These are phyloP conservation scores for Mycena maculata DNA, from an alignment of 768 basidiomycete species.

Conservation along the genomic window DNA sequence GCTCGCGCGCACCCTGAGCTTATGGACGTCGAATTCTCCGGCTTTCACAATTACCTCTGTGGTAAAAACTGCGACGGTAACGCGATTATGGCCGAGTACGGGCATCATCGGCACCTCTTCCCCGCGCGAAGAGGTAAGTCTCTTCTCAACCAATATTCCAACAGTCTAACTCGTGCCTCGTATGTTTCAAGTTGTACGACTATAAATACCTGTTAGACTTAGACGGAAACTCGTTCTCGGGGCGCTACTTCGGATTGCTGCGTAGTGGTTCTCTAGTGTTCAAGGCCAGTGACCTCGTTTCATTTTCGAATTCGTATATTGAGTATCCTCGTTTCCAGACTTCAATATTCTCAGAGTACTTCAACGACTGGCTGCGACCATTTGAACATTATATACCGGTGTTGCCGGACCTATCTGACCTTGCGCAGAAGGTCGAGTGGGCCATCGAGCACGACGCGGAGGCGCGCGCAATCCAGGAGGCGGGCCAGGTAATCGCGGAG, in stretches of 20 bases:
- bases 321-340: conserved; percentile 4
- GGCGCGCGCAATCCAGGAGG: conserved; percentile 26
- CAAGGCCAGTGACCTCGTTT: conserved; percentile 25
- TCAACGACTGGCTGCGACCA: conserved; percentile 29
- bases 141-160: too few species aligned
- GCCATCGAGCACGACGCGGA: conserved; percentile 27
- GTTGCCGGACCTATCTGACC: conserved; percentile 18
- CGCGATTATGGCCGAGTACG: conserved; percentile 25
- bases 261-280: conserved; percentile 34
- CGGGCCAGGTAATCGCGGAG: conserved; percentile 27
- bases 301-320: neutral
- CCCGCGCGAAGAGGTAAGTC: neutral
- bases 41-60: conserved; percentile 21
- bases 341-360: conserved; percentile 27
- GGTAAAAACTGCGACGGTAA: conserved; percentile 17
- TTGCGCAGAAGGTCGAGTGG: conserved; percentile 25
- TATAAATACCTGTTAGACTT: conserved; percentile 34
- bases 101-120: conserved; percentile 7
- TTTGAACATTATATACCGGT: conserved; percentile 26
- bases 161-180: too few species aligned
- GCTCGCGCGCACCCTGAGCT: conserved; percentile 20
- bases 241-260: conserved; percentile 27
- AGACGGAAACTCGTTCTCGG: conserved; percentile 36
- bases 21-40: conserved; percentile 26
- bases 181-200: too few species aligned